phyloP scores from a whole-genome alignment of 1,139 yeast species.

The Yamadazyma membranifaciens region DNA sequence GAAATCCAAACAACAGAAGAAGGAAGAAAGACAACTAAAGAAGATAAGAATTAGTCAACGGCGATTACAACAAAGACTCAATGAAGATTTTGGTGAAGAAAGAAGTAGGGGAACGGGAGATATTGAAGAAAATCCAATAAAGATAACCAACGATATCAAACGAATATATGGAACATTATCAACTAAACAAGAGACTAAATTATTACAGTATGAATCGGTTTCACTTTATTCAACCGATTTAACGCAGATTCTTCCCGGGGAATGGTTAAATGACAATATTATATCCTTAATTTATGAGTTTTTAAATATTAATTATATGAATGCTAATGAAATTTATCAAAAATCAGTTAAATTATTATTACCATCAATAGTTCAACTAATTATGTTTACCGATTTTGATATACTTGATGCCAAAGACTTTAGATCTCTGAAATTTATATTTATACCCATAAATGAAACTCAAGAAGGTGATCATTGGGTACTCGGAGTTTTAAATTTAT shows the following conservation, averaged over 20 bases:
- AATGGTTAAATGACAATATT: constrained; percentile 75
- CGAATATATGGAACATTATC: constrained; percentile 17
- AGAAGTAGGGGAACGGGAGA: not conserved
- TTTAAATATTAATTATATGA: constrained; percentile 25
- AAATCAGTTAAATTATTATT: constrained; percentile 29
- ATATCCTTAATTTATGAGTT: constrained; percentile 63
- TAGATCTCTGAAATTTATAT: constrained; percentile 31
- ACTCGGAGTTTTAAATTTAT: constrained; percentile 29
- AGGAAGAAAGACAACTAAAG: constrained; percentile 29
- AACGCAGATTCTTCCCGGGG: constrained; percentile 45
- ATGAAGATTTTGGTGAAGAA: not conserved
- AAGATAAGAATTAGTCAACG: constrained; percentile 23
- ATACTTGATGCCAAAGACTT: constrained; percentile 33
- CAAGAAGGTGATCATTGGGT: constrained; percentile 48
- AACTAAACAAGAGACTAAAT: constrained; percentile 11
- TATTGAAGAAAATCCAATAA: constrained; percentile 20
- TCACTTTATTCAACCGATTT: constrained; percentile 40
- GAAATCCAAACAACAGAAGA: constrained; percentile 25
- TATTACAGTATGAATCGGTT: constrained; percentile 37
- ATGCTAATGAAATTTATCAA: constrained; percentile 15
- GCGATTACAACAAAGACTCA: constrained; percentile 5
- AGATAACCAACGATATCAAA: constrained; percentile 24
- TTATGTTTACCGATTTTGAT: constrained; percentile 34
- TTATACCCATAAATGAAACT: constrained; percentile 40
- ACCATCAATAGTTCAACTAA: constrained; percentile 41